These are phyloP conservation scores for Xylariaceae sp. DNA, from an alignment of 2,329 filamentous ascomycete genomes.

Conservation along the genomic window DNA sequence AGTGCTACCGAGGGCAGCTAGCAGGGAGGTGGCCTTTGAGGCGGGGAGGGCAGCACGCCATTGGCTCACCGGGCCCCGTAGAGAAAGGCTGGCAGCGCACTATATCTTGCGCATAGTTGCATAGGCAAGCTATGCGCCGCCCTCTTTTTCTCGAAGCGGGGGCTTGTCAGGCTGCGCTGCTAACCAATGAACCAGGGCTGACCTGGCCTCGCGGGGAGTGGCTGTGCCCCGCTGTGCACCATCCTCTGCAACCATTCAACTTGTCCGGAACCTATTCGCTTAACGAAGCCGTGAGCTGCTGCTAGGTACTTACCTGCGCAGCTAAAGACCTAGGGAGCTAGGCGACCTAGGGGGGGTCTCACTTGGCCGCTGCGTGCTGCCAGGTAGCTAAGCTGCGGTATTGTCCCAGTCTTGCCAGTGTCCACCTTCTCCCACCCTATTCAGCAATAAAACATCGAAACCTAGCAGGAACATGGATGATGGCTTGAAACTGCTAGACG, in stretches of 20 bases:
- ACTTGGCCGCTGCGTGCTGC: too few species aligned
- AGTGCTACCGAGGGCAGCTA: neutral
- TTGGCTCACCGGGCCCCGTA: constrained; percentile 14
- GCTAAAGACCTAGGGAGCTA: too few species aligned
- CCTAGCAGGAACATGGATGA: too few species aligned
- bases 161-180: constrained; percentile 22
- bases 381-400: too few species aligned
- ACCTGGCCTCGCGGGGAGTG: too few species aligned
- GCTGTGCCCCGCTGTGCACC: too few species aligned
- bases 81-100: neutral
- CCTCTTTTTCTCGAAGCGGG: constrained; percentile 21
- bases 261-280: constrained; percentile 26
- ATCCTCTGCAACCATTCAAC: constrained; percentile 25
- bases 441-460: neutral
- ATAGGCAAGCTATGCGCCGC: neutral
- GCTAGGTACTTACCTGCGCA: too few species aligned
- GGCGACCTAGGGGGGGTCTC: too few species aligned
- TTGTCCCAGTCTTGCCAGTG: too few species aligned
- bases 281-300: constrained; percentile 20
- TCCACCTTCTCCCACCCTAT: neutral
- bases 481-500: too few species aligned
- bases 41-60: constrained; percentile 5
- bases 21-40: neutral
- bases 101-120: too few species aligned
- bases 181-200: constrained; percentile 28